Evolutionary conservation across 495 filamentous ascomycete species (phyloP), one percentile per base, ranked within the genome.

Genomic region (Penicillium bovifimosum): DNA sequence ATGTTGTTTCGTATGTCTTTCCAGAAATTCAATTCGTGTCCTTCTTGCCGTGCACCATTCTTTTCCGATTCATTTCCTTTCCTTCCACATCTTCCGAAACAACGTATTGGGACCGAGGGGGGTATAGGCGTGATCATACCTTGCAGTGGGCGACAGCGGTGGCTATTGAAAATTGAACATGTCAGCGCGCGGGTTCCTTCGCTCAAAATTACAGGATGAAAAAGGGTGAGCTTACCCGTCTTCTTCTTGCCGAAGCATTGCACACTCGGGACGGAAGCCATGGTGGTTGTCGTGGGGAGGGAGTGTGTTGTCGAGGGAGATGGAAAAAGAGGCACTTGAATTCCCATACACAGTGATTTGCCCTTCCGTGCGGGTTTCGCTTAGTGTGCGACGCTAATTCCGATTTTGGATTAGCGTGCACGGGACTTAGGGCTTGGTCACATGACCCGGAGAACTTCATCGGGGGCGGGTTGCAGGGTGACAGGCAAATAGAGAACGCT

Each of bases 241-340:
- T 88, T 88, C 82, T 90, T 89, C 79, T 90, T 91, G 82, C 88
- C 88, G 85, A 92, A 92, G 85, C 87, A 93, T 82, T 92, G 88
- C 61, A 93, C 88, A 76, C 84, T 88, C 78, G 89, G 88, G 54
- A 79, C 75, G 63, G 87, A 79, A 71, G 86, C 81, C 87, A 91
- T 93, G 76, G 62, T 86, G 71, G 58, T 70, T 69, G 71, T 72
- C 67, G 71, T 63, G 66, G 56, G 64, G 65, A 64, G 67, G 63
- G 70, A 71, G 73, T 69, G 70, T 74, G 73, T 66, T 64, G 68
- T 60, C 62, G 62, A 52, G 56, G 59, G 60, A 61, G 64, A 65
- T 61, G 60, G 59, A 63, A 58, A 67, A 59, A 55, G 53, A 62
- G 62, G 55, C 60, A 53, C 62, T 60, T 58, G 53, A 57, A 61